Conservation (phyloP, 257 asterid species). For the Rhazya stricta region DNA sequence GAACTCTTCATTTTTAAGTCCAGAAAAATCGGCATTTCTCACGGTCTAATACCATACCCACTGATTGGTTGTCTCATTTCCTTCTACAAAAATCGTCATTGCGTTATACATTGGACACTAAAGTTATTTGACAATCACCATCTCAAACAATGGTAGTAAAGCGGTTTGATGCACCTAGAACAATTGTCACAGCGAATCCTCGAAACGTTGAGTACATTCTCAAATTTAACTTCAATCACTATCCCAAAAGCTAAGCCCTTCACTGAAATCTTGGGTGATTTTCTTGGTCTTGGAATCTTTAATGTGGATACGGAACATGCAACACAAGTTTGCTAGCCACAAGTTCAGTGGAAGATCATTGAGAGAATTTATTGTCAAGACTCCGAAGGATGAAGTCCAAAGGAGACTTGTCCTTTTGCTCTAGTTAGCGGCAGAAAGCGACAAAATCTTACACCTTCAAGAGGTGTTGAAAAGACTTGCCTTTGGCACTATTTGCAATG, state of each 20-base stretch:
- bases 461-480: background rate
- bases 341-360: slow-evolving; percentile 41
- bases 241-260: slow-evolving; percentile 61
- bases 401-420: background rate
- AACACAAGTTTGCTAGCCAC: slow-evolving; percentile 49
- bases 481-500: background rate
- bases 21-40: no score
- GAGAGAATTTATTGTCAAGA: slow-evolving; percentile 28
- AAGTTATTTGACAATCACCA: slow-evolving; percentile 35
- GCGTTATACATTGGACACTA: slow-evolving; percentile 56
- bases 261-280: slow-evolving; percentile 53
- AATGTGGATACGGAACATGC: slow-evolving; percentile 67
- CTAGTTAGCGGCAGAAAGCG: background rate
- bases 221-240: slow-evolving; percentile 46
- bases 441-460: background rate
- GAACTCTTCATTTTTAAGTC: no score
- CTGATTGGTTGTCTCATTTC: slow-evolving; percentile 40
- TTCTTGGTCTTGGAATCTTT: slow-evolving; percentile 62
- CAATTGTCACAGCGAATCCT: slow-evolving; percentile 8
- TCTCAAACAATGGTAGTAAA: slow-evolving; percentile 22
- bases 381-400: slow-evolving; percentile 25
- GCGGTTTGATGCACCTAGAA: slow-evolving; percentile 29
- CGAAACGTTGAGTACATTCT: slow-evolving; percentile 60
- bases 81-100: slow-evolving; percentile 58
- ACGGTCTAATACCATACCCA: slow-evolving; percentile 22